Evolutionary conservation across 2,329 filamentous ascomycete genomes (phyloP).

Genomic region (Pyrenochaeta sp.): DNA sequence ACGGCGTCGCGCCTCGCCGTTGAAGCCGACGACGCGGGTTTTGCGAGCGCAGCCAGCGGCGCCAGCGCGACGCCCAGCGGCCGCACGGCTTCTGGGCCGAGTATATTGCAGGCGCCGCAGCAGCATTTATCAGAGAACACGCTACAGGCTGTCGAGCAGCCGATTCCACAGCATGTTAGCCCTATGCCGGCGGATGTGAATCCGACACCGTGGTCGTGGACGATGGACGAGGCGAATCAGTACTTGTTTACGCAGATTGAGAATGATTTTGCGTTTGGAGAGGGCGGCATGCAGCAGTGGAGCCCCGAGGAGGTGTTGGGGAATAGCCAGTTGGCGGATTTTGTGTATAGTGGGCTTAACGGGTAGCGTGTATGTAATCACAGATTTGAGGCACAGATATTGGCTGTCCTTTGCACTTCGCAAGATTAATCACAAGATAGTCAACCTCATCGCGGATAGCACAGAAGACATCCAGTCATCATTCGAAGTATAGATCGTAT

Average conservation of each 20-base stretch:
- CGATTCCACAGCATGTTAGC: not conserved
- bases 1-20: constrained; percentile 50
- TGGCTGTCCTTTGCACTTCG: constrained; percentile 4
- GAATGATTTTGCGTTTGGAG: constrained; percentile 40
- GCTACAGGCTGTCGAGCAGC: constrained; percentile 9
- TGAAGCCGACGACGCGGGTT: constrained; percentile 34
- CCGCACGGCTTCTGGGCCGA: constrained; percentile 11
- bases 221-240: constrained; percentile 37
- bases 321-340: constrained; percentile 17
- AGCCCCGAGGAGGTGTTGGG: constrained; percentile 24
- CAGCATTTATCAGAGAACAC: constrained; percentile 11
- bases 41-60: constrained; percentile 18
- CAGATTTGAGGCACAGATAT: not conserved
- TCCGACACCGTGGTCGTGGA: constrained; percentile 36
- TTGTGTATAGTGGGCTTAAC: constrained; percentile 17
- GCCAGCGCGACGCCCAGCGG: constrained; percentile 9
- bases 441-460: too few species aligned
- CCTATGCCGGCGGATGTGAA: constrained; percentile 7
- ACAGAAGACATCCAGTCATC: too few species aligned
- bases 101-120: constrained; percentile 7
- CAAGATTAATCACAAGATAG: too few species aligned
- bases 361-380: not conserved
- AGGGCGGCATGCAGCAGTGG: constrained; percentile 33
- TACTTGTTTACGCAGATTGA: constrained; percentile 43
- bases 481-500: too few species aligned